Evolutionary conservation across 441 rosid genomes (phyloP).

Genomic region (Corymbia calophylla): DNA sequence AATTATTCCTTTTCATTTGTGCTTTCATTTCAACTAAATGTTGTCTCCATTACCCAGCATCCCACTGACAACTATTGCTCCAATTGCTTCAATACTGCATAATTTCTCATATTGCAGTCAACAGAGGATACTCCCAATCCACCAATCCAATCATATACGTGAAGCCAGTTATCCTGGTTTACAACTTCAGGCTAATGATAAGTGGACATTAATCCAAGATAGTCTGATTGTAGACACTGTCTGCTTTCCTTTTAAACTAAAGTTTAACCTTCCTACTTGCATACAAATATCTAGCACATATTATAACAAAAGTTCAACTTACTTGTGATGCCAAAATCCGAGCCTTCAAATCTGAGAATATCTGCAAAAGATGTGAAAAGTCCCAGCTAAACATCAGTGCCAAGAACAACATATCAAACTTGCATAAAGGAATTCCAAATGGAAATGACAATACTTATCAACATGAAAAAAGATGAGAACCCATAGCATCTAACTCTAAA

Average conservation of each 20-base stretch:
- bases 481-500: not conserved
- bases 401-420: not conserved
- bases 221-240: not conserved
- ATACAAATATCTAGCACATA: not conserved
- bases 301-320: not conserved
- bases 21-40: not conserved
- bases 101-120: not conserved
- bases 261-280: not conserved
- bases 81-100: not conserved
- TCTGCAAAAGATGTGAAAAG: conserved; percentile 36
- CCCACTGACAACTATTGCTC: not conserved
- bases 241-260: not conserved
- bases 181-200: not conserved
- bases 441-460: not conserved
- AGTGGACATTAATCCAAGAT: not conserved
- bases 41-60: not conserved
- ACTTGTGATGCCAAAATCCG: conserved; percentile 94
- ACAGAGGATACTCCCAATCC: not conserved
- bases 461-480: not conserved
- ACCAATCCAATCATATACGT: not conserved
- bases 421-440: not conserved
- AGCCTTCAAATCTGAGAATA: conserved; percentile 78
- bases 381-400: not conserved
- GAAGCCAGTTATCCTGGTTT: not conserved
- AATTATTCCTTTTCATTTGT: not conserved